These are phyloP conservation scores for barley (Hordeum vulgare) DNA, from an alignment of 176 grass and related monocot species.

Conservation along the genomic window MorexV3_pseudomolecules_assembly NC_058521.1:356540600-356541099, in stretches of 20 bases:
- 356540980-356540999: not conserved
- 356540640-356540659: slow-evolving; percentile 99
- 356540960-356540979: not conserved
- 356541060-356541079: not conserved
- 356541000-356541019: not conserved
- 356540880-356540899: not conserved
- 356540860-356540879: not conserved
- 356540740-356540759: slow-evolving; percentile 10
- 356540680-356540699: slow-evolving; percentile 99
- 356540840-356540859: not conserved
- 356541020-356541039: not conserved
- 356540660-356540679: slow-evolving; percentile 99
- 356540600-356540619: slow-evolving; percentile 96
- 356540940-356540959: too few species aligned
- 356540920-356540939: too few species aligned
- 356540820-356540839: not conserved
- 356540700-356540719: slow-evolving; percentile 95
- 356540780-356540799: not conserved
- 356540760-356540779: not conserved
- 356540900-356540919: not conserved
- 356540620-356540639: slow-evolving; percentile 98
- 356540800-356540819: not conserved
- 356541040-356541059: not conserved
- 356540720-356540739: slow-evolving; percentile 38
- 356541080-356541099: not conserved